These are phyloP conservation scores for Suhomyces tanzawaensis DNA, from an alignment of 805 yeast genomes.

Conservation along the genomic window DNA sequence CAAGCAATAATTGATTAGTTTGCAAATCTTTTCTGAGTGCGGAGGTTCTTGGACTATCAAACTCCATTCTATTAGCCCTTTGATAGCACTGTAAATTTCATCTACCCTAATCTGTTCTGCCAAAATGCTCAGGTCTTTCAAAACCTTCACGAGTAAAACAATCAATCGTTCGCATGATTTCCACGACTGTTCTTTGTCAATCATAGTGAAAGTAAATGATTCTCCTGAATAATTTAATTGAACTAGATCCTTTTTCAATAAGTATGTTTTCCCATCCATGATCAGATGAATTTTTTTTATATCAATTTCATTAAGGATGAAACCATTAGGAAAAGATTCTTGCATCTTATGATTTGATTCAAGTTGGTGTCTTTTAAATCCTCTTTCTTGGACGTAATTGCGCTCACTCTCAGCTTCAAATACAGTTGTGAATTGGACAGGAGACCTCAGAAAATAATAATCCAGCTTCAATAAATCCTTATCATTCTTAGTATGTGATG, in stretches of 20 bases:
- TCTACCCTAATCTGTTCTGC: slow-evolving; percentile 1
- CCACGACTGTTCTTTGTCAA: slow-evolving; percentile 20
- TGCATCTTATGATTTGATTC: no score
- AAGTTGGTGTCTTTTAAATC: slow-evolving; percentile 1
- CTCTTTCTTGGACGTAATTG: slow-evolving; percentile 12
- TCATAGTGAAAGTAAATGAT: slow-evolving; percentile 23
- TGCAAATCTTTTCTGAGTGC: slow-evolving; percentile 19
- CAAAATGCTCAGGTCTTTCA: slow-evolving; percentile 12
- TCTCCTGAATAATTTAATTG: slow-evolving; percentile 17
- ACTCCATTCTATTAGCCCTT: slow-evolving; percentile 28
- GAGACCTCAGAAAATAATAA: slow-evolving; percentile 20
- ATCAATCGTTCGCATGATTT: slow-evolving; percentile 17
- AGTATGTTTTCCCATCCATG: slow-evolving; percentile 16
- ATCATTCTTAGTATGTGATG: background rate
- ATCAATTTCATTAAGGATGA: slow-evolving; percentile 15
- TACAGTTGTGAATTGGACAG: slow-evolving; percentile 27
- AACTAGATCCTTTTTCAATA: slow-evolving; percentile 13
- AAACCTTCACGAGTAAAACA: slow-evolving; percentile 14
- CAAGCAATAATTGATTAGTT: slow-evolving; percentile 12
- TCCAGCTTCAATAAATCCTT: slow-evolving; percentile 5
- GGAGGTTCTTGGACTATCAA: slow-evolving; percentile 27
- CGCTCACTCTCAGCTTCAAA: slow-evolving; percentile 35
- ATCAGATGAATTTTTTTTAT: slow-evolving; percentile 15
- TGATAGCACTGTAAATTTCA: slow-evolving; percentile 20
- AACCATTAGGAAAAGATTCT: slow-evolving; percentile 10